Percentiles rank a stretch among this genome's conserved stretches.
phyloP scores from a whole-genome alignment of 164 flowering plant species.

The Euptelea pleiosperma region DNA sequence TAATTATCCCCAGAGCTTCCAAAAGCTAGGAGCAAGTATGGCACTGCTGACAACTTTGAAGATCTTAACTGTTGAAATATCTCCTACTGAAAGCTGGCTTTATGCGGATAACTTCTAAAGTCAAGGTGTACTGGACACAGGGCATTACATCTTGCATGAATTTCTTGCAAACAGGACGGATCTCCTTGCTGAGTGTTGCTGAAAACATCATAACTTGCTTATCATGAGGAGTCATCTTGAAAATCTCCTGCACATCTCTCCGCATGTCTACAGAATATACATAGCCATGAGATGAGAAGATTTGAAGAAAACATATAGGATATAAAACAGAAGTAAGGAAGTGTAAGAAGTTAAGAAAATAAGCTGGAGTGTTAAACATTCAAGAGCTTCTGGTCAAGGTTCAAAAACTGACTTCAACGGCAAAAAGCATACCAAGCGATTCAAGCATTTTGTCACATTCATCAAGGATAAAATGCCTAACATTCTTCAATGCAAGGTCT shows the following conservation, averaged over 20 bases:
- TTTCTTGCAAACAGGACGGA: conserved; percentile 98
- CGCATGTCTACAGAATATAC: conserved; percentile 75
- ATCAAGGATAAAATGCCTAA: conserved; percentile 96
- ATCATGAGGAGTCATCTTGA: conserved; percentile 99
- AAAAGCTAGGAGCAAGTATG: conserved; percentile 4
- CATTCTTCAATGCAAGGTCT: conserved; percentile 82
- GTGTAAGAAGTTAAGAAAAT: neutral
- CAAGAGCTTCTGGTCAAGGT: conserved; percentile 1
- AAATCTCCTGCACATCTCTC: conserved; percentile 96
- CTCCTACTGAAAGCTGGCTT: conserved; percentile 32
- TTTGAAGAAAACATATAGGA: neutral
- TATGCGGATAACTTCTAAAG: conserved; percentile 41
- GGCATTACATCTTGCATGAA: conserved; percentile 99
- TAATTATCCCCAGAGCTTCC: conserved; percentile 1
- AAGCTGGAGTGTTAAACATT: too few species aligned
- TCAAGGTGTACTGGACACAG: conserved; percentile 62
- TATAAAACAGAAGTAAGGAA: neutral
- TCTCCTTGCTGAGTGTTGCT: conserved; percentile 97
- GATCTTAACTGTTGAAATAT: conserved; percentile 6
- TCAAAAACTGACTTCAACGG: neutral
- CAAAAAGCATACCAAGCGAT: conserved; percentile 67
- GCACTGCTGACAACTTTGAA: conserved; percentile 16
- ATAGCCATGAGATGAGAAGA: conserved; percentile 5
- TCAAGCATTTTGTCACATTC: conserved; percentile 99
- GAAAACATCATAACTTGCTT: conserved; percentile 99